Evolutionary conservation across 208 protist genomes (phyloP), one percentile per base, ranked within the genome.

Genomic region (Angomonas ambiguus): DNA sequence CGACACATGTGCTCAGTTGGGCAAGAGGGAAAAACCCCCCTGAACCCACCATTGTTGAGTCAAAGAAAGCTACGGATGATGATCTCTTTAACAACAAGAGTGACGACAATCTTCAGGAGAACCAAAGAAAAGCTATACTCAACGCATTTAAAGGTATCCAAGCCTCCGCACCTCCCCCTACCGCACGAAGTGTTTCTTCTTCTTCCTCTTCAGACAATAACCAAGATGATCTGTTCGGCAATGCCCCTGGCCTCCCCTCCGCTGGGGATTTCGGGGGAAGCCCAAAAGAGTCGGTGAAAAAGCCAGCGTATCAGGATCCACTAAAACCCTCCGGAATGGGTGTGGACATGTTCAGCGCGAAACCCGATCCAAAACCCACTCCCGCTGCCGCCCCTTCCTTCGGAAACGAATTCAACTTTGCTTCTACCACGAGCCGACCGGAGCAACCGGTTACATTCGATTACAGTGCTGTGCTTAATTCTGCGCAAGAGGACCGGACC

Each of bases 21-120:
- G 85, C 85, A 0, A 83, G 88, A 48, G 73, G 70, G 60, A 94
- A 92, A 70, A 92, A 94, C 70, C 83, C 85, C 22, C 81, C 85
- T 2, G 77, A 65, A 62, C 71, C 79, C 24, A 78, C 84, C 24
- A 16, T 69, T n/a, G 18, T 34, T 28, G 56, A 28, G 25, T 38
- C 49, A 10, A 11, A 66, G 20, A 13, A 24, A 35, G 5, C 45
- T 61, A 58, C 32, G 28, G 72, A 83, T 20, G 82, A 88, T 62
- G 76, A 85, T 42, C 76, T 88, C 35, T 83, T 88, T 63, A 62
- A 57, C 45, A 61, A 77, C 35, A 61, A 38, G 32, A 71, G 51
- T 48, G 55, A 65, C 5, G 33, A 66, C 5, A 38, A 45, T 27
- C 74, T 82, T 27, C 34, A 62, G 34, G 65, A 83, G 27, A 64